Base-by-base conservation (phyloP, 768 basidiomycete species). In the Naganishia onofrii region DNA sequence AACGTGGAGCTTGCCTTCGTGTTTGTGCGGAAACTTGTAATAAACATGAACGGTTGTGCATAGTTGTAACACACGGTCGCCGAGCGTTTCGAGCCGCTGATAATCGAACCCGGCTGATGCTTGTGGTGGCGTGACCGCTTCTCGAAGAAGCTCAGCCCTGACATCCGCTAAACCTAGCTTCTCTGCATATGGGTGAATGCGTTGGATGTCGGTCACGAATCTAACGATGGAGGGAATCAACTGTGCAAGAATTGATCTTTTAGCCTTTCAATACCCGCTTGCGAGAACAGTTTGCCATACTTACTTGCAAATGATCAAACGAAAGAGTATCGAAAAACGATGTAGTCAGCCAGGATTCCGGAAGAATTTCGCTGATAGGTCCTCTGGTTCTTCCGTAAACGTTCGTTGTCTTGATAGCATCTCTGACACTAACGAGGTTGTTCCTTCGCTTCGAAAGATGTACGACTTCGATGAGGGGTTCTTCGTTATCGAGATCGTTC, bases 1-100 rank as follows among this genome's bases (percentile, higher is more conserved):
- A 31, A 81, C 81, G 42, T 87, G 84, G 51, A 95, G 84, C 72
- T 92, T 90, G 0, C 93, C 92, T 83, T 95, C 93, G 74, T 93
- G 90, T 28, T 88, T 84, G 72, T 87, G 84, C 0, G 90, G 89
- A 74, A 85, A 91, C 71, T 85, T 86, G 82, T 89, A 90, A 81
- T 89, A 88, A 5, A 91, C 81, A 76, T 92, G 86, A 2, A 92
- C 87, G 26, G 89, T 89, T 3, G 87, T 87, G 58, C 87, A 86
- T 29, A 93, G 80, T 75, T 92, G 88, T 52, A 92, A 83, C 0
- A 92, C 90, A 0, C 89, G 86, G 76, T 95, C 93, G 10, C 93
- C 93, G 8, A 94, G 83, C 0, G 91, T 93, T 78, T 95, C 93
- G 67, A 94, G 78, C 0, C 90, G 87, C 75, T 95, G 91, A 72